A percentile compares a stretch with the other conserved stretches of the same genome.
phyloP scores from a whole-genome alignment of 2,329 filamentous ascomycete species.

The Alternaria triticina region DNA sequence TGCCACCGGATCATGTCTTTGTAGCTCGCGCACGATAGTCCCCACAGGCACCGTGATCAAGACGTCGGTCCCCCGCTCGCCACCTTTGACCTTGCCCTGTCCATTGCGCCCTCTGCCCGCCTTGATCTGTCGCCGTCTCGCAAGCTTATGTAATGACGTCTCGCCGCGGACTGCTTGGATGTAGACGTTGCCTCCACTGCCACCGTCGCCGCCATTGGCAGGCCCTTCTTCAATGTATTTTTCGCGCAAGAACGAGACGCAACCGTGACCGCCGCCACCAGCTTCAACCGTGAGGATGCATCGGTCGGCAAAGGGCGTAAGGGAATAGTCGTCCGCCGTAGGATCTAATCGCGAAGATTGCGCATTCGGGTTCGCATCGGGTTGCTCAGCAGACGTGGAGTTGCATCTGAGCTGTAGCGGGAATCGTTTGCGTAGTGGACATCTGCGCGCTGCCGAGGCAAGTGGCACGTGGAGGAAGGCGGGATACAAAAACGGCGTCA shows the following conservation, averaged over 20 bases:
- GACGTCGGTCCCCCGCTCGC: conserved; percentile 83
- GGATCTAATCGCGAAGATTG: conserved; percentile 69
- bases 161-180: conserved; percentile 92
- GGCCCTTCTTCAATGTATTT: conserved; percentile 89
- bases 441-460: conserved; percentile 28
- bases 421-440: conserved; percentile 19
- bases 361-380: conserved; percentile 14
- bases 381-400: conserved; percentile 24
- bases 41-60: conserved; percentile 91
- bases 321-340: conserved; percentile 80
- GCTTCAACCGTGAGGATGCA: conserved; percentile 79
- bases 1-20: conserved; percentile 75
- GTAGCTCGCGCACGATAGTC: conserved; percentile 84
- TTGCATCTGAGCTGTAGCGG: conserved; percentile 35
- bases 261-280: conserved; percentile 86
- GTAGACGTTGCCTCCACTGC: conserved; percentile 88
- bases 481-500: conserved; percentile 56
- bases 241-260: conserved; percentile 91
- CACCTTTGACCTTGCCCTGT: conserved; percentile 74
- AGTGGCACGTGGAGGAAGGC: conserved; percentile 40
- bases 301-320: conserved; percentile 85
- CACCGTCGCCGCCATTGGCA: conserved; percentile 93
- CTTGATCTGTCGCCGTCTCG: conserved; percentile 74
- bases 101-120: conserved; percentile 80
- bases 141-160: conserved; percentile 91